Evolutionary conservation across 2,329 filamentous ascomycete species (phyloP).

Genomic region (Magnaporthiopsis rhizophila): DNA sequence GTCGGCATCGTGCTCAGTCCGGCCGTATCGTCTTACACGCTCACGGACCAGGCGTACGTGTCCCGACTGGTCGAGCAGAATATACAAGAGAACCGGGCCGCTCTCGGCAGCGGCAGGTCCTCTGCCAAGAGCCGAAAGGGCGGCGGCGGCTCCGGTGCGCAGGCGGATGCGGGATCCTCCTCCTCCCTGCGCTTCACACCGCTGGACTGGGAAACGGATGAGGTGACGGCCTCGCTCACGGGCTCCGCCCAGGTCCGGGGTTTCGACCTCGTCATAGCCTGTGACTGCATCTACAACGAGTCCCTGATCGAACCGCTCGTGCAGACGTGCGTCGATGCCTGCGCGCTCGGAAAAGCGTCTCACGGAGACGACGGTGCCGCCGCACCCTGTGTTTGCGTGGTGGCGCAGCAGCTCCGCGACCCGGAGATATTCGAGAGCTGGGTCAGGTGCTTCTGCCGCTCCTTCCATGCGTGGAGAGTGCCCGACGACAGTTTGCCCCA

Average conservation of each 20-base stretch:
- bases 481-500: slow-evolving; percentile 53
- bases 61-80: slow-evolving; percentile 70
- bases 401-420: slow-evolving; percentile 84
- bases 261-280: slow-evolving; percentile 72
- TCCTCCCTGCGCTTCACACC: slow-evolving; percentile 34
- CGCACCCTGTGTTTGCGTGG: slow-evolving; percentile 60
- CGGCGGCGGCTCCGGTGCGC: background rate
- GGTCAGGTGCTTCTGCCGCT: slow-evolving; percentile 57
- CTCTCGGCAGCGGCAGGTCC: slow-evolving; percentile 10
- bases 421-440: slow-evolving; percentile 79
- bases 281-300: slow-evolving; percentile 95
- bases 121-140: slow-evolving; percentile 7
- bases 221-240: slow-evolving; percentile 37
- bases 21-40: slow-evolving; percentile 56
- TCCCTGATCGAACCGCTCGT: slow-evolving; percentile 74
- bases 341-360: slow-evolving; percentile 41
- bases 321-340: slow-evolving; percentile 70
- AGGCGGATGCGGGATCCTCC: background rate
- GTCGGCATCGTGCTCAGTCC: slow-evolving; percentile 62
- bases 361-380: slow-evolving; percentile 12
- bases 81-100: slow-evolving; percentile 50
- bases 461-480: slow-evolving; percentile 71
- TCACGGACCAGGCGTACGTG: slow-evolving; percentile 87
- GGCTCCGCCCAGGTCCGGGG: slow-evolving; percentile 27
- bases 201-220: slow-evolving; percentile 77